Evolutionary conservation across 225 moss, liverwort and hornwort genomes (phyloP).

Genomic region (Thuidium tamariscinum): DNA sequence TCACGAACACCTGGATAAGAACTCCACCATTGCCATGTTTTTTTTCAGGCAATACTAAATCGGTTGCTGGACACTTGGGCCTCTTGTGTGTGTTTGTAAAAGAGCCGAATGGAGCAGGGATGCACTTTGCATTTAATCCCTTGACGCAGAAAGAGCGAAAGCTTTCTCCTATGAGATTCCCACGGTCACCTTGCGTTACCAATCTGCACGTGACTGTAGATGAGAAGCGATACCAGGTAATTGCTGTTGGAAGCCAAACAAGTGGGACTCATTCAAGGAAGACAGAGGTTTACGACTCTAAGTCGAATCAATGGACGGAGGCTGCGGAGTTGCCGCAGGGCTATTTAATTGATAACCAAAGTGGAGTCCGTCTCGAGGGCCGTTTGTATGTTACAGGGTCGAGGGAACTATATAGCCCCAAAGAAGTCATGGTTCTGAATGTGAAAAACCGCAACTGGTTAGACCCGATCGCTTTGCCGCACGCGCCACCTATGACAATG

Average conservation of each 20-base stretch:
- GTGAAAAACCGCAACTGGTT: background rate
- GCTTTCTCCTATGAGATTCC: background rate
- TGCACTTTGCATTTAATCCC: background rate
- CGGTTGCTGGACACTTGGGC: background rate
- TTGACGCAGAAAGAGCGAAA: background rate
- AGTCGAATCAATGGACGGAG: background rate
- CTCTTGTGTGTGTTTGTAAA: background rate
- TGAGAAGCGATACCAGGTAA: background rate
- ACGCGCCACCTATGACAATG: rapidly evolving
- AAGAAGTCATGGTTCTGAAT: background rate
- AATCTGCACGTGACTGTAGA: background rate
- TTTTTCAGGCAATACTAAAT: background rate
- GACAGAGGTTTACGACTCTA: background rate
- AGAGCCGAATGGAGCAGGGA: background rate
- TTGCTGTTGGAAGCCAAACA: background rate
- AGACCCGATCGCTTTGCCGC: background rate
- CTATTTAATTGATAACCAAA: background rate
- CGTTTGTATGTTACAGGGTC: background rate
- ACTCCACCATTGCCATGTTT: background rate
- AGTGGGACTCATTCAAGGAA: background rate
- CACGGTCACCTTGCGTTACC: background rate
- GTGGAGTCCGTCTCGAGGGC: background rate
- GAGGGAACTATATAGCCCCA: rapidly evolving
- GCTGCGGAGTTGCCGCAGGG: background rate
- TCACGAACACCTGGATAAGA: background rate